Conservation (phyloP, 2,329 filamentous ascomycete species). For the Xylaria digitata region DNA sequence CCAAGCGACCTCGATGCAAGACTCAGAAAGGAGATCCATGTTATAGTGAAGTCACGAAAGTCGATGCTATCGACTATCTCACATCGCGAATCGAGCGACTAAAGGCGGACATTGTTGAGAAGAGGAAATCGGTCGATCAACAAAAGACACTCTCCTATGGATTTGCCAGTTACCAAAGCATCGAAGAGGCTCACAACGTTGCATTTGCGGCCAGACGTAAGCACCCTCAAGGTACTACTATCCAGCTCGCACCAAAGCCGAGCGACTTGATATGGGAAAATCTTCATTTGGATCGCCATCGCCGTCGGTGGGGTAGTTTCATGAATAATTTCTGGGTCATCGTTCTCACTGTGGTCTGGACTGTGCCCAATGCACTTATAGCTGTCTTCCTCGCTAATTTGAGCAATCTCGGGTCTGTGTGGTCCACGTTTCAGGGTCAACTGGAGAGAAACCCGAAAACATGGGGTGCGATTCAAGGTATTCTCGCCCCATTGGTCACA, state of each 20-base stretch:
- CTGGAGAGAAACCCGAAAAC: conserved; percentile 69
- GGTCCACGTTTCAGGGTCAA: conserved; percentile 76
- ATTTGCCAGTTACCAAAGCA: conserved; percentile 89
- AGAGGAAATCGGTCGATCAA: conserved; percentile 82
- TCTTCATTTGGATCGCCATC: conserved; percentile 65
- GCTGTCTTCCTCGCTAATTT: conserved; percentile 91
- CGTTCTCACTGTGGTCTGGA: conserved; percentile 83
- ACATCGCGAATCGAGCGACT: conserved; percentile 83
- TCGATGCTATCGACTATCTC: conserved; percentile 93
- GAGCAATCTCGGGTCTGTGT: conserved; percentile 79
- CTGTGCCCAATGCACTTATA: conserved; percentile 90
- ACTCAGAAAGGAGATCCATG: conserved; percentile 80
- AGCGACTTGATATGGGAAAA: conserved; percentile 91
- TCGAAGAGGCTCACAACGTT: conserved; percentile 85
- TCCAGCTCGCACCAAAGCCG: conserved; percentile 82
- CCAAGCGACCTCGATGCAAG: conserved; percentile 78
- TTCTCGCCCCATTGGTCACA: conserved; percentile 84
- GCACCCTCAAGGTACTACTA: conserved; percentile 78
- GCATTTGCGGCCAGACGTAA: conserved; percentile 83
- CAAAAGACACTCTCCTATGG: conserved; percentile 91
- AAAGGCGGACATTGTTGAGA: conserved; percentile 83
- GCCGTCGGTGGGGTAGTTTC: conserved; percentile 75
- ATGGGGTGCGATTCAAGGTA: conserved; percentile 91
- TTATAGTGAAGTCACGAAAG: conserved; percentile 72
- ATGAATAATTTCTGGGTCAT: conserved; percentile 69